Percentiles rank a stretch among this genome's conserved stretches.
These are phyloP conservation scores for Penicillium goetzii DNA, from an alignment of 495 filamentous ascomycete genomes.

Conservation along the genomic window DNA sequence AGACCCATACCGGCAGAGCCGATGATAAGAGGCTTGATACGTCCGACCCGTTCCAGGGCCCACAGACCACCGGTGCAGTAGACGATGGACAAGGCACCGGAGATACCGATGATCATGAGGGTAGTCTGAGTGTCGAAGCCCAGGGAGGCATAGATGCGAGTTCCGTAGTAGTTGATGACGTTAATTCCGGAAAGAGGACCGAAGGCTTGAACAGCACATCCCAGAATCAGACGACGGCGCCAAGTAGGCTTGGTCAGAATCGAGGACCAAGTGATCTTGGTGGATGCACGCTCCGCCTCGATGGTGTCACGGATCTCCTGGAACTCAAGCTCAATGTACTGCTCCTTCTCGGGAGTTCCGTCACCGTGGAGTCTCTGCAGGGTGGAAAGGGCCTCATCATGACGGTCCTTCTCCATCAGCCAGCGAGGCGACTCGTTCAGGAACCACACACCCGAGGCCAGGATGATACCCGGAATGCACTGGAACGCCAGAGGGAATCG, in stretches of 20 bases:
- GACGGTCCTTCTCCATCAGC: conserved; percentile 66
- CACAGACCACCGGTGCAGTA: conserved; percentile 39
- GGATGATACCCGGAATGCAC: conserved; percentile 48
- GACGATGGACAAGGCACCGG: conserved; percentile 44
- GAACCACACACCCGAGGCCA: conserved; percentile 56
- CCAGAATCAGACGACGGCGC: conserved; percentile 53
- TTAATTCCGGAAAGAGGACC: conserved; percentile 57
- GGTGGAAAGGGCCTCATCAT: conserved; percentile 57
- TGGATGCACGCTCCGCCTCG: conserved; percentile 19
- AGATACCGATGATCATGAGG: conserved; percentile 56
- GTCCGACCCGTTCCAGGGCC: conserved; percentile 50
- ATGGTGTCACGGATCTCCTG: conserved; percentile 34
- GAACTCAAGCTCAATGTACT: conserved; percentile 33
- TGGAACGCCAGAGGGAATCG: conserved; percentile 58
- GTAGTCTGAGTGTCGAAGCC: conserved; percentile 51
- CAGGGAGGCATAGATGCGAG: conserved; percentile 54
- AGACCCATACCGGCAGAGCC: conserved; percentile 47
- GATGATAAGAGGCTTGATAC: conserved; percentile 49
- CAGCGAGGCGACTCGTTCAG: conserved; percentile 61
- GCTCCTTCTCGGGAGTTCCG: conserved; percentile 16
- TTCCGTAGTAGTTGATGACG: conserved; percentile 62
- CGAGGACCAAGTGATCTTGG: conserved; percentile 42
- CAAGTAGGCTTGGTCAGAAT: conserved; percentile 52
- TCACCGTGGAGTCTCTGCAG: conserved; percentile 23
- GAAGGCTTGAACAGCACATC: conserved; percentile 56